Conservation (phyloP, 2,329 filamentous ascomycete species). For the Colletotrichum plurivorum region DNA sequence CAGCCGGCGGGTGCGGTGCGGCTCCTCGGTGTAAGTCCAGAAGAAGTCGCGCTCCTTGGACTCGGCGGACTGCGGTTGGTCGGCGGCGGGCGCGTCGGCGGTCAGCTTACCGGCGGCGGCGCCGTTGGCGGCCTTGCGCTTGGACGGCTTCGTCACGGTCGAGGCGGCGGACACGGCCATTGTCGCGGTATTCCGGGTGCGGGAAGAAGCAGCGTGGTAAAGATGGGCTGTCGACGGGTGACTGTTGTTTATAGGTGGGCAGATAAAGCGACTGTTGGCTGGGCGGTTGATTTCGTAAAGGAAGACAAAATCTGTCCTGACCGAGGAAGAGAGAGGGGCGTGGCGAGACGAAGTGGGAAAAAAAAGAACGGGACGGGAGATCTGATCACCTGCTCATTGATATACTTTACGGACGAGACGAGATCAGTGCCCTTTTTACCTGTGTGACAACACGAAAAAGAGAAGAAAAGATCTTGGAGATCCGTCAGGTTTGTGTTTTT, state of each 20-base stretch:
- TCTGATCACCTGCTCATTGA: constrained; percentile 31
- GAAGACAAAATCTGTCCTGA: constrained; percentile 32
- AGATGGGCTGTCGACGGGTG: not conserved
- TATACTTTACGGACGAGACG: not conserved
- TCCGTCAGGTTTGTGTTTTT: constrained; percentile 11
- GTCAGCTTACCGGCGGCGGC: constrained; percentile 43
- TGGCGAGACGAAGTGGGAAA: not conserved
- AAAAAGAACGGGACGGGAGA: constrained; percentile 8
- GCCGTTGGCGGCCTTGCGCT: constrained; percentile 44
- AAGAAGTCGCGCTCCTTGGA: constrained; percentile 80
- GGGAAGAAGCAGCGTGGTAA: constrained; percentile 1
- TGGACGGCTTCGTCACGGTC: constrained; percentile 51
- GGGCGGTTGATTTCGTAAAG: no score
- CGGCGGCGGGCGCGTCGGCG: constrained; percentile 34
- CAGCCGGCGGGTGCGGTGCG: constrained; percentile 89
- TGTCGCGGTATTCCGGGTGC: constrained; percentile 12
- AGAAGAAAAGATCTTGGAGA: constrained; percentile 5
- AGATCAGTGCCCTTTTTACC: constrained; percentile 2
- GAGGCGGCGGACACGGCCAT: constrained; percentile 50
- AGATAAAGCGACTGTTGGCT: not conserved
- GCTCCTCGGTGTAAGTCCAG: constrained; percentile 99
- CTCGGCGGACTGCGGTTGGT: constrained; percentile 54
- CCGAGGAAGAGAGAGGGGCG: constrained; percentile 2
- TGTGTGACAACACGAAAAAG: not conserved
- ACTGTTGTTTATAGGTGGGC: not conserved